phyloP scores from a whole-genome alignment of 2,329 filamentous ascomycete genomes.

The Fusarium domesticum region DNA sequence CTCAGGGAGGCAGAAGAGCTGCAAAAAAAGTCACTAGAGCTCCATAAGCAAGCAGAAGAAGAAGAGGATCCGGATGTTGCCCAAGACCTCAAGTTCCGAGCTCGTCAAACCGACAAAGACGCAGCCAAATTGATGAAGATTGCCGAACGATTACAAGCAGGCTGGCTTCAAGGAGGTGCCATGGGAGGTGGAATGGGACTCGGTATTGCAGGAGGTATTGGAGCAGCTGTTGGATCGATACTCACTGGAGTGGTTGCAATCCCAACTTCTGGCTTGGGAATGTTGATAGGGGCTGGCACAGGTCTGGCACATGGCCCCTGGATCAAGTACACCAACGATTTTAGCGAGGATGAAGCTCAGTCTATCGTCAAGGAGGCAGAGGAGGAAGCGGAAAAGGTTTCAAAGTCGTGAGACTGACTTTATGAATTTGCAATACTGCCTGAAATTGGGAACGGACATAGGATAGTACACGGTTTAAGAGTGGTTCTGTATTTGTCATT shows the following conservation, averaged over 20 bases:
- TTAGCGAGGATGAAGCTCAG: conserved; percentile 19
- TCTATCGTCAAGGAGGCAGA: conserved; percentile 17
- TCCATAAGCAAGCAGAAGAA: conserved; percentile 17
- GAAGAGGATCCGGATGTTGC: conserved; percentile 9
- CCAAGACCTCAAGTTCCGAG: conserved; percentile 13
- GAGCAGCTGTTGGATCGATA: conserved; percentile 14
- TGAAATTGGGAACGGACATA: neutral
- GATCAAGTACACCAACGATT: conserved; percentile 22
- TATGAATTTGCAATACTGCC: neutral
- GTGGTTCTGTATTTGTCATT: too few relatives aligned
- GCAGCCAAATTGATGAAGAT: conserved; percentile 25
- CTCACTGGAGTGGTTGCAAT: conserved; percentile 22
- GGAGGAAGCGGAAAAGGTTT: conserved; percentile 19
- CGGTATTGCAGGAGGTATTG: conserved; percentile 22
- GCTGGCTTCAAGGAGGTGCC: conserved; percentile 24
- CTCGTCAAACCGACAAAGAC: conserved; percentile 19
- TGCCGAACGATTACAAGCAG: conserved; percentile 16
- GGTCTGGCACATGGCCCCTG: conserved; percentile 19
- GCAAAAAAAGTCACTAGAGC: conserved; percentile 15
- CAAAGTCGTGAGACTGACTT: conserved; percentile 3
- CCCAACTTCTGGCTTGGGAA: conserved; percentile 17
- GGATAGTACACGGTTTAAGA: too few relatives aligned
- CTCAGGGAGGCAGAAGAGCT: conserved; percentile 18
- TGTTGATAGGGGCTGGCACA: conserved; percentile 21
- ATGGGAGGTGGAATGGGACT: conserved; percentile 20